Conservation (phyloP, 83 land plant species). For the Picea engelmannii region DNA sequence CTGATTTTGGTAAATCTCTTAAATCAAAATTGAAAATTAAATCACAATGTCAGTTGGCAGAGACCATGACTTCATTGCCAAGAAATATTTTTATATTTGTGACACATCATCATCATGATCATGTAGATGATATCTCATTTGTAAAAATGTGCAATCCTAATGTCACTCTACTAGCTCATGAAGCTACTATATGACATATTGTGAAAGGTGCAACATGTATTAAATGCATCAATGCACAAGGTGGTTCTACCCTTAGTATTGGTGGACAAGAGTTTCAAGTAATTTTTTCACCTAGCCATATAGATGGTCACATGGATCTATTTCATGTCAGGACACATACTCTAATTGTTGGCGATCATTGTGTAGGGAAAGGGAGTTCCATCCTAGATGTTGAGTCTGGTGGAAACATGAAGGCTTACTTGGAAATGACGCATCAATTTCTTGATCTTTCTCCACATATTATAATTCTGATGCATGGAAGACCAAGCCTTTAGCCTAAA, state of each 20-base stretch:
- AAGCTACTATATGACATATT: conserved; percentile 46
- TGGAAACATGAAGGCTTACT: conserved; percentile 88
- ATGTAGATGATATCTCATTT: conserved; percentile 78
- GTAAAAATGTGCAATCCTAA: conserved; percentile 74
- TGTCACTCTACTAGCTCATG: conserved; percentile 81
- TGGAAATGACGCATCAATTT: conserved; percentile 65
- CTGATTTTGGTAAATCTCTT: too few species aligned
- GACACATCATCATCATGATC: conserved; percentile 91
- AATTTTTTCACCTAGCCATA: conserved; percentile 67
- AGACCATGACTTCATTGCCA: conserved; percentile 66
- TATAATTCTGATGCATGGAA: conserved; percentile 90
- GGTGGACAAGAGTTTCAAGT: conserved; percentile 60
- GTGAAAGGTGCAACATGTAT: conserved; percentile 17
- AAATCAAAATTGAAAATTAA: too few species aligned
- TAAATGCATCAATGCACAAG: conserved; percentile 28
- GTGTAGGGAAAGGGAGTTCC: conserved; percentile 97
- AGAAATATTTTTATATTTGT: conserved; percentile 70
- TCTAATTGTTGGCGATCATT: conserved; percentile 87
- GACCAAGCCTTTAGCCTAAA: conserved; percentile 79
- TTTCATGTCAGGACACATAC: conserved; percentile 63
- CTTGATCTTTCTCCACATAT: conserved; percentile 77
- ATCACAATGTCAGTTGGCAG: not conserved
- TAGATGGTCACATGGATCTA: conserved; percentile 86
- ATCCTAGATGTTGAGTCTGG: conserved; percentile 66
- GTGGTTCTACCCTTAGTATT: conserved; percentile 56